Evolutionary conservation across 1,139 yeast genomes (phyloP), one percentile per base, ranked within the genome.

Genomic region (Blastobotrys elegans): DNA sequence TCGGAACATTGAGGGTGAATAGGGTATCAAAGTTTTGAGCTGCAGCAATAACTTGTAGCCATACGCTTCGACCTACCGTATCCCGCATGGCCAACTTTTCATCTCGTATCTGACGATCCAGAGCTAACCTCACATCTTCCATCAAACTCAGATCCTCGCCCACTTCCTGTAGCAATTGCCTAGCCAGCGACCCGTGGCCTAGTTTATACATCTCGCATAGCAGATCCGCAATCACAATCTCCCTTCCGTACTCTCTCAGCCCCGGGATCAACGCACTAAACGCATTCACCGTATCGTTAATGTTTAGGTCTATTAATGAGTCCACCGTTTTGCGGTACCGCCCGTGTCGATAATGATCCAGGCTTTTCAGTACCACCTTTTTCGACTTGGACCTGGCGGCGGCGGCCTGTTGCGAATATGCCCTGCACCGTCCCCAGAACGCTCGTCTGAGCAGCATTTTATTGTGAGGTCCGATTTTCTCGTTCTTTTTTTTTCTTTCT

Each of bases 191-290:
- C 8, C 41, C 43, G 4, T 46, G 46, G 2, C 43, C 47, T 11
- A 26, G 17, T 11, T 26, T 31, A 8, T 51, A 46, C 42, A 53
- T 34, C 17, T 50, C 54, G 11, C 37, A 42, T 5, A 49, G 39
- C 40, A 52, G 18, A 36, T 46, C 50, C 2, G 54, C 56, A 5
- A 52, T 7, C 6, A 49, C 53, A 16, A 53, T 21, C 8, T 49
- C 49, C 41, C 40, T 36, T 7, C 53, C 50, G 20, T 51, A 49
- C 2, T 35, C 32, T 13, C 37, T 43, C 40, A 54, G 43, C 3
- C 39, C 46, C 2, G 53, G 54, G 14, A 53, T 27, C 13, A 54
- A 31, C 37, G 47, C 44, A 11, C 36, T 39, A 16, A 45, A 37
- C 37, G 49, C 48, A 11, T 44, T 39, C 14, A 45, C 36, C 27